Evolutionary conservation across 2,329 filamentous ascomycete species (phyloP), one percentile per base, ranked within the genome.

Genomic region (Epichloe aotearoae): DNA sequence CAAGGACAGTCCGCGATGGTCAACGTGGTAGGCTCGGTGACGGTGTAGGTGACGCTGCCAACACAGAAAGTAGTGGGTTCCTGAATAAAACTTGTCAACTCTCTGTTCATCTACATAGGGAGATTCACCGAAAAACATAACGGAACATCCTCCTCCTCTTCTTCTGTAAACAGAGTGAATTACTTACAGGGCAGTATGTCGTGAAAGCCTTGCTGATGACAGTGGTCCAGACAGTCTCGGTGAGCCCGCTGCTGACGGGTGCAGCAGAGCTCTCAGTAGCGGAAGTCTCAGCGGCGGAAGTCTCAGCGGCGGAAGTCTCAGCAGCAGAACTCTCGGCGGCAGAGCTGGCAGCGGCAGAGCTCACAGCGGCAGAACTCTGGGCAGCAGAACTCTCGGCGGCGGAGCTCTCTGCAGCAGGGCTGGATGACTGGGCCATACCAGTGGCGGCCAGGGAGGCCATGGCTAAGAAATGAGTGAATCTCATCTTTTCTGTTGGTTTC

Each of bases 1-100:
- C 71, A 74, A 50, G 72, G 72, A 57, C 72, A 75, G 64, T 73
- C 70, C 49, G 68, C 72, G 56, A 75, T 62, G 55, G 72, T 74
- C 51, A 75, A 49, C 41, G 66, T 71, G 36, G 67, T 70, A 30
- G 65, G 61, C 54, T 61, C 54, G 19, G 67, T 71, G 53, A 66
- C 70, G 30, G 69, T 74, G 59, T 71, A 72, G 47, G 72, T 74
- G 53, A 68, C 67, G 51, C 65, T 64, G 58, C 65, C 64, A 34
- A 66, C 58, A 52, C 68, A 64, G 34, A 71, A 66, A 48, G 66
- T 69, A 14, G 59, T 62, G 8, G 59, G 58, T 19, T 53, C 51
- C 59, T 65, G 30, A 12, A 23, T 20, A 12, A 23, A 40, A n/a
- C 7, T 30, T n/a, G 46, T 52, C 19, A 52, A 36, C 34, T 36